Percentiles rank a stretch among this genome's conserved stretches.
These are phyloP conservation scores for Wickerhamomyces sp. DNA, from an alignment of 1,139 yeast species.

Conservation along the genomic window DNA sequence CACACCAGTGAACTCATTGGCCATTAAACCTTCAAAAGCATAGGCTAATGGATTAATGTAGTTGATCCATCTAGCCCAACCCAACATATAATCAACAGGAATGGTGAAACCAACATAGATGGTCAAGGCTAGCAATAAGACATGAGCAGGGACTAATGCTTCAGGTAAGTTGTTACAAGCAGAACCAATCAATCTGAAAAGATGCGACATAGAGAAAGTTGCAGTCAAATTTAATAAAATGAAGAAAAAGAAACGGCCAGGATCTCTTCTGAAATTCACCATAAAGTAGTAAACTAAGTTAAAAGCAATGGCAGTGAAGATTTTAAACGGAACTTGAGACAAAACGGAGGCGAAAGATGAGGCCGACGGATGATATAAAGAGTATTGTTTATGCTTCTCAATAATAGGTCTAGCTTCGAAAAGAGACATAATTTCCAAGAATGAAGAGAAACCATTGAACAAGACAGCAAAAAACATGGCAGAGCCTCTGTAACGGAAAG, in stretches of 20 bases:
- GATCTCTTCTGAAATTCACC: conserved; percentile 58
- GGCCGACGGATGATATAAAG: conserved; percentile 73
- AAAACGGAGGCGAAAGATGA: conserved; percentile 68
- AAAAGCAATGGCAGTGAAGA: conserved; percentile 51
- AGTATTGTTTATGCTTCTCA: conserved; percentile 74
- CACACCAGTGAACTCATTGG: conserved; percentile 42
- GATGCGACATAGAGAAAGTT: conserved; percentile 63
- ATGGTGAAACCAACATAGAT: conserved; percentile 75
- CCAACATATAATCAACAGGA: conserved; percentile 62
- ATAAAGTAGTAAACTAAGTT: conserved; percentile 47
- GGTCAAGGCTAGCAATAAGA: conserved; percentile 55
- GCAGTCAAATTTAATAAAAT: conserved; percentile 48
- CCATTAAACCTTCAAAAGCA: conserved; percentile 63
- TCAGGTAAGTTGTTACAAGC: conserved; percentile 53
- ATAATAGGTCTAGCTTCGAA: conserved; percentile 75
- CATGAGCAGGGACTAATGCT: conserved; percentile 71
- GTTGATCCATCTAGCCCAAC: conserved; percentile 80
- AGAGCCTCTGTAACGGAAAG: conserved; percentile 67
- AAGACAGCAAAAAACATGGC: conserved; percentile 73
- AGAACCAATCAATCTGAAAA: conserved; percentile 71
- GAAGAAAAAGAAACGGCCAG: conserved; percentile 70
- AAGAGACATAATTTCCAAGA: conserved; percentile 66
- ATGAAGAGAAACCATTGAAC: conserved; percentile 71
- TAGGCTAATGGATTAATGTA: conserved; percentile 70
- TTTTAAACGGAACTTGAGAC: conserved; percentile 63